phyloP scores from a whole-genome alignment of 768 basidiomycete species.

The Lactarius akahatsu region DNA sequence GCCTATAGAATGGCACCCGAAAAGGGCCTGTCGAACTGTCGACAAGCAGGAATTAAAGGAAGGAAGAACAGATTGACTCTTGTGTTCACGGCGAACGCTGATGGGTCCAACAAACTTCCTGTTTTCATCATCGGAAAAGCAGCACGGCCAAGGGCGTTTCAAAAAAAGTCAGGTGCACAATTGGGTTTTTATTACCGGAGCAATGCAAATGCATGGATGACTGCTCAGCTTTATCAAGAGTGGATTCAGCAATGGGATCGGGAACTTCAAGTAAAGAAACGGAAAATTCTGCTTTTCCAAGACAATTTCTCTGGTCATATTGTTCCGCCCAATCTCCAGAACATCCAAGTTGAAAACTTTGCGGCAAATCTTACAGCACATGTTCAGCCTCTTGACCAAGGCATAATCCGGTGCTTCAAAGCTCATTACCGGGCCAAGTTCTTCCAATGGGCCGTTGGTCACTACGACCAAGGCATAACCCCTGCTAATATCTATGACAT shows the following conservation, averaged over 20 bases:
- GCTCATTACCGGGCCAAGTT: neutral
- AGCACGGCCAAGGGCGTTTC: neutral
- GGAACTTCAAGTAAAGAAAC: neutral
- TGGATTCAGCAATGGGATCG: neutral
- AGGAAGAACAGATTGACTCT: neutral
- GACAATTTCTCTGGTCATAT: conserved; percentile 2
- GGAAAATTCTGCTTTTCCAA: neutral
- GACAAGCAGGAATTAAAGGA: too few relatives aligned
- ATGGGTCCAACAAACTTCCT: neutral
- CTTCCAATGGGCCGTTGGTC: too few relatives aligned
- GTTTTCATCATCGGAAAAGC: conserved; percentile 3
- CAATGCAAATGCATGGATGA: neutral
- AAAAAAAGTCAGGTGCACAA: neutral
- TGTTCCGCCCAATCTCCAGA: neutral
- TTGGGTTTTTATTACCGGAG: neutral
- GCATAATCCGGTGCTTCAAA: neutral
- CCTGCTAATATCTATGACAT: too few relatives aligned
- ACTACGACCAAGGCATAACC: too few relatives aligned
- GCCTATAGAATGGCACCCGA: too few relatives aligned
- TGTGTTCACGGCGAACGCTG: neutral
- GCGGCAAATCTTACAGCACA: neutral
- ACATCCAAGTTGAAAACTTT: neutral
- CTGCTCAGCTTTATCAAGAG: neutral
- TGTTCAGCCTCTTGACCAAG: neutral
- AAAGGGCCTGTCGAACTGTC: neutral